Evolutionary conservation across 257 asterid species (phyloP), one percentile per base, ranked within the genome.

Genomic region (Plectranthus barbatus): DNA sequence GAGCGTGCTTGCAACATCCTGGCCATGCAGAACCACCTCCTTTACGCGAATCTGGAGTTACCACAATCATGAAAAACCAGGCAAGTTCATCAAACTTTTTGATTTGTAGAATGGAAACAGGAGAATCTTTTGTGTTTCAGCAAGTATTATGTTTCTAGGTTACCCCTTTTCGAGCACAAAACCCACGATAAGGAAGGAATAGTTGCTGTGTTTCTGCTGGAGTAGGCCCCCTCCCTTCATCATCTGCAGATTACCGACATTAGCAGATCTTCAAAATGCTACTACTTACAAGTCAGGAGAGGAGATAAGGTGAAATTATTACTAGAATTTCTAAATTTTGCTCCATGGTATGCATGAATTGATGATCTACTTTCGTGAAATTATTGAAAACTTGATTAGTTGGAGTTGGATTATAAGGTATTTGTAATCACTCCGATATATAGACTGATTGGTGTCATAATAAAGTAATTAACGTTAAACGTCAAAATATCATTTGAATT

Each of bases 111-210:
- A n/a, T n/a, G n/a, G 41, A 39, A 11, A 39, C 5, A 39, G 47
- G 13, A 13, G 41, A 36, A 36, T 36, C 7, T 2, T 5, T 4
- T 34, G 7, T 34, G 13, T 41, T 0, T 9, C 13, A 5, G 0
- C 6, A 41, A 41, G 17, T 9, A 42, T 14, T 9, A 13, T 31
- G 41, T 34, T 20, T 48, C 6, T 1, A 14, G 18, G 3, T 65
- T 86, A 86, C 96, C 98, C 96, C 94, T 76, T 83, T 86, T 19
- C 92, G 83, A 72, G 94, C 95, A 76, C 95, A 91, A 57, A 82
- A 75, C 67, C 96, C 84, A 17, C 95, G 88, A 40, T 66, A 86
- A 3, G 94, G 94, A 73, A 91, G 87, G 81, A 88, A 91, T 34
- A 88, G 65, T 21, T 66, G 89, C 29, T 83, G 89, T 79, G 72